A percentile compares a stretch with the other conserved stretches of the same genome.
Evolutionary conservation across 768 basidiomycete genomes (phyloP).

Genomic region (Leucocoprinus sp.): DNA sequence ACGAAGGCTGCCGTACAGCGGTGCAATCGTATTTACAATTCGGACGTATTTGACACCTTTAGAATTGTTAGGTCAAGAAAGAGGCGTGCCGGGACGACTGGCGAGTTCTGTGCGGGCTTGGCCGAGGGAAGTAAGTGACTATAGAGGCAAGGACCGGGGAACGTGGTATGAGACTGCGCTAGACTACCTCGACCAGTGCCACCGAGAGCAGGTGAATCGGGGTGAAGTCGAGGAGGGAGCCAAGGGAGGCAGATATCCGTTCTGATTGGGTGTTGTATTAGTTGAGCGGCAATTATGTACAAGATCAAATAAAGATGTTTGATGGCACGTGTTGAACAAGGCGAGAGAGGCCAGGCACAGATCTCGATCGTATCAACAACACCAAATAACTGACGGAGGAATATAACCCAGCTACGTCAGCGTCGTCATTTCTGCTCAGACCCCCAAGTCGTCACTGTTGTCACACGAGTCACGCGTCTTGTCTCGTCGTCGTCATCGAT

Average conservation of each 20-base stretch:
- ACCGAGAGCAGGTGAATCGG: constrained; percentile 12
- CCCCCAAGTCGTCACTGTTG: constrained; percentile 23
- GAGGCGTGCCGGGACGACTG: constrained; percentile 52
- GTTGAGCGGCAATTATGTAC: constrained; percentile 5
- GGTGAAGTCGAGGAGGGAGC: constrained; percentile 10
- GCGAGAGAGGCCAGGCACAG: constrained; percentile 18
- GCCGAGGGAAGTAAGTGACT: constrained; percentile 52
- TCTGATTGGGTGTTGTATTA: background rate
- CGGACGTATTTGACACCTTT: constrained; percentile 55
- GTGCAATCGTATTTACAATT: constrained; percentile 63
- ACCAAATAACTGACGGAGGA: constrained; percentile 26
- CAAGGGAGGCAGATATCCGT: constrained; percentile 4
- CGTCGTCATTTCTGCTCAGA: constrained; percentile 39
- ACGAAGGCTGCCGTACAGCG: constrained; percentile 52
- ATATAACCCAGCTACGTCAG: constrained; percentile 45
- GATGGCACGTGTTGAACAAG: constrained; percentile 7
- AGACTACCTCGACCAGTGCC: constrained; percentile 28
- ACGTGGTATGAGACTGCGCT: constrained; percentile 26
- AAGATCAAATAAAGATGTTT: background rate
- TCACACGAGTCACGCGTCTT: constrained; percentile 7
- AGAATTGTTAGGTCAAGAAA: constrained; percentile 42
- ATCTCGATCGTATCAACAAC: constrained; percentile 24
- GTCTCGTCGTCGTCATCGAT: constrained; percentile 20
- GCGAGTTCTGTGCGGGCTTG: constrained; percentile 59
- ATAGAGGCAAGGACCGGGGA: constrained; percentile 30